phyloP scores from a whole-genome alignment of 129 eudicot species.

The Tagetes patula region DNA sequence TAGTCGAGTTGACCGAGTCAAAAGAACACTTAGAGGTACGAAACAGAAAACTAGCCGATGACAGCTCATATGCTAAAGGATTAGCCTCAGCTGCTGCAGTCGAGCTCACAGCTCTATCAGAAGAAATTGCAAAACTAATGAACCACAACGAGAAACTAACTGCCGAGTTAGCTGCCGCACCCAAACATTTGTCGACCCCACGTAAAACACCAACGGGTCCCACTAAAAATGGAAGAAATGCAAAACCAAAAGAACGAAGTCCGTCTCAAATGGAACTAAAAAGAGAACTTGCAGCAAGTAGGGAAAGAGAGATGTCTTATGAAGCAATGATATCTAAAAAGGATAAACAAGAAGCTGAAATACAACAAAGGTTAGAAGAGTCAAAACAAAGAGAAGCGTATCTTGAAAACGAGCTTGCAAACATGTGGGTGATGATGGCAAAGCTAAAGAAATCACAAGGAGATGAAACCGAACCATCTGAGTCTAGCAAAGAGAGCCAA shows the following conservation, averaged over 20 bases:
- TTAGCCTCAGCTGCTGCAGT: constrained; percentile 99
- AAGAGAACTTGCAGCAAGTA: constrained; percentile 69
- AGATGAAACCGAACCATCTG: constrained; percentile 54
- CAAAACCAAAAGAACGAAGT: constrained; percentile 63
- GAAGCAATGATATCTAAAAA: constrained; percentile 69
- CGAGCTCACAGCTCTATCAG: constrained; percentile 84
- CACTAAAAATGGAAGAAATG: constrained; percentile 51
- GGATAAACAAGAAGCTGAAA: constrained; percentile 62
- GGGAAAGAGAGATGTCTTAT: constrained; percentile 76
- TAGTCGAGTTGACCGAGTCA: constrained; percentile 51
- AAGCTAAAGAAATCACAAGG: constrained; percentile 77
- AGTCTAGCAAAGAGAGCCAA: constrained; percentile 40
- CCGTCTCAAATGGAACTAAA: constrained; percentile 49
- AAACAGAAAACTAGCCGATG: constrained; percentile 87
- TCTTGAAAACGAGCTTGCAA: constrained; percentile 94
- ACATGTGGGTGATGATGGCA: constrained; percentile 98
- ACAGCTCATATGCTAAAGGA: constrained; percentile 93
- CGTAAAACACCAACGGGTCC: constrained; percentile 43
- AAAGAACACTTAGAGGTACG: constrained; percentile 68
- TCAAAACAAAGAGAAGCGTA: constrained; percentile 90
- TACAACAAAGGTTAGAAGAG: constrained; percentile 70
- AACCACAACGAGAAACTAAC: constrained; percentile 75
- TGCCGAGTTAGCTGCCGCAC: constrained; percentile 40
- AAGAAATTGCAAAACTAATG: constrained; percentile 94
- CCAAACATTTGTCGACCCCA: constrained; percentile 56